These are phyloP conservation scores for Staphylotrichum longicolle DNA, from an alignment of 495 filamentous ascomycete genomes.

Conservation along the genomic window DNA sequence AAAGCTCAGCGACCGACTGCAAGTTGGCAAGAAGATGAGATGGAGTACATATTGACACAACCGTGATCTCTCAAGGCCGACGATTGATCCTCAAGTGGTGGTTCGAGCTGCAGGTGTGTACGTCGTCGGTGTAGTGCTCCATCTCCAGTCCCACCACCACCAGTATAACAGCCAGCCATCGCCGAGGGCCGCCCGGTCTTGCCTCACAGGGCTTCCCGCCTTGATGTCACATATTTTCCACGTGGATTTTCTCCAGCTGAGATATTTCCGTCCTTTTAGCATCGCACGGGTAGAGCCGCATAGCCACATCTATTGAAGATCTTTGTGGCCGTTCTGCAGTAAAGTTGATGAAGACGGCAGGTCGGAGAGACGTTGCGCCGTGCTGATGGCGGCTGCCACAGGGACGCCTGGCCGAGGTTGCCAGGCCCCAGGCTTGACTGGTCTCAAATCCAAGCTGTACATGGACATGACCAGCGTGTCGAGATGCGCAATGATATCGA, in stretches of 20 bases:
- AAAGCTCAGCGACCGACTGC: background rate
- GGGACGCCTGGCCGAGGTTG: background rate
- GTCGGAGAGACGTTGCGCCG: constrained; percentile 24
- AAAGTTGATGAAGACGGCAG: background rate
- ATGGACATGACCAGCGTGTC: no score
- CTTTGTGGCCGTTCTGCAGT: background rate
- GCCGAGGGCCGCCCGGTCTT: background rate
- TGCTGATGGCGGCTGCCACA: constrained; percentile 18
- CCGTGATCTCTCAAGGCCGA: background rate
- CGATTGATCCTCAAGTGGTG: background rate
- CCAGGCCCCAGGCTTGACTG: background rate
- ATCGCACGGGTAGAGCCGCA: constrained; percentile 8
- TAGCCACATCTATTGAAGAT: constrained; percentile 20
- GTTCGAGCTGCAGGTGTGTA: background rate
- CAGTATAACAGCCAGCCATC: background rate
- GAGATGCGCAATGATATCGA: no score
- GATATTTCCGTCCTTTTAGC: constrained; percentile 1
- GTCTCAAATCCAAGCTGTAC: no score
- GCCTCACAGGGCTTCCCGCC: background rate
- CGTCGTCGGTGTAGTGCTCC: no score
- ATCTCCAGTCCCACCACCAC: no score
- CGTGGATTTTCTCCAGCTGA: background rate
- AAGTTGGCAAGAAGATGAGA: no score
- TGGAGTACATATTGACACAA: background rate
- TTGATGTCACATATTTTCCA: background rate